A percentile compares a stretch with the other conserved stretches of the same genome.
These are phyloP conservation scores for Solanum chiquidenum DNA, from an alignment of 257 asterid species.

Conservation along the genomic window DNA sequence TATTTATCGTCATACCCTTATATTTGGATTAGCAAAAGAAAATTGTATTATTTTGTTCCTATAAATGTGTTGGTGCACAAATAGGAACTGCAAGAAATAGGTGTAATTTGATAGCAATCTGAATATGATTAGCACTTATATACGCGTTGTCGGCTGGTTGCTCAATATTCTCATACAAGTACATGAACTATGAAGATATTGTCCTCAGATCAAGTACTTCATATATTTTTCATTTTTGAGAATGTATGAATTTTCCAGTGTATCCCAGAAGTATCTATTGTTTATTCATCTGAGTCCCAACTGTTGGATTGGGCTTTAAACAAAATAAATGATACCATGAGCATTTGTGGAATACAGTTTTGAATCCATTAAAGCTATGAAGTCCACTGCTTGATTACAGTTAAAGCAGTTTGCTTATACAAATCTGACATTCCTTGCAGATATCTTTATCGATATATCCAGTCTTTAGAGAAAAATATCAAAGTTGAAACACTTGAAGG, in stretches of 20 bases:
- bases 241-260: neutral
- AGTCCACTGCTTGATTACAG: neutral
- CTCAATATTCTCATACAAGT: neutral
- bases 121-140: neutral
- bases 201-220: neutral
- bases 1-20: neutral
- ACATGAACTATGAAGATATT: neutral
- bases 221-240: neutral
- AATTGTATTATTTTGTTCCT: neutral
- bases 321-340: neutral
- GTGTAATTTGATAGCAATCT: neutral
- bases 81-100: neutral
- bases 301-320: neutral
- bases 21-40: neutral
- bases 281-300: neutral
- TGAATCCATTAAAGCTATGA: neutral
- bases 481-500: conserved; percentile 87
- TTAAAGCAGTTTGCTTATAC: neutral
- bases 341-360: neutral
- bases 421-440: conserved; percentile 28
- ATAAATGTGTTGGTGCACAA: neutral
- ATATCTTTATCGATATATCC: conserved; percentile 62
- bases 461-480: conserved; percentile 59
- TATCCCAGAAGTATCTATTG: neutral
- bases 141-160: neutral